Evolutionary conservation across 2,329 filamentous ascomycete genomes (phyloP).

Genomic region (Dactylellina haptotyla): DNA sequence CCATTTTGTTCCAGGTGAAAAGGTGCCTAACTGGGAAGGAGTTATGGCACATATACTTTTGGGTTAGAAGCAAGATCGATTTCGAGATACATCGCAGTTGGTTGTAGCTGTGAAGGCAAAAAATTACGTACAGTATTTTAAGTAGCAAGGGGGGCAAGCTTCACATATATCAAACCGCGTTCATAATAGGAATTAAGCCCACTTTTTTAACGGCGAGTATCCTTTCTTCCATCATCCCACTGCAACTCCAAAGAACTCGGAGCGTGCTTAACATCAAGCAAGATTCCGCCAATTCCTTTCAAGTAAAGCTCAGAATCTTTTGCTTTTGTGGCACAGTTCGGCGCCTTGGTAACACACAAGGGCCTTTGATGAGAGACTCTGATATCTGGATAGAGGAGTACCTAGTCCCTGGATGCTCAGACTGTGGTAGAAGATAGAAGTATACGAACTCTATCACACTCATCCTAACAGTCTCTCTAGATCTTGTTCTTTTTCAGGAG

Average conservation of each 20-base stretch:
- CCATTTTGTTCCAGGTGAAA: too few species aligned
- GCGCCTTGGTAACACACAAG: conserved; percentile 62
- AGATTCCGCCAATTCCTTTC: conserved; percentile 83
- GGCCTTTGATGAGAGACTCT: conserved; percentile 59
- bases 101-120: too few species aligned
- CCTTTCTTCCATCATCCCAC: neutral
- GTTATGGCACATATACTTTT: too few species aligned
- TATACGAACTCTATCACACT: conserved; percentile 98
- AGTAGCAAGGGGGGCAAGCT: too few species aligned
- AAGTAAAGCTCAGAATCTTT: conserved; percentile 79
- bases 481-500: conserved; percentile 90
- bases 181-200: too few species aligned
- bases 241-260: conserved; percentile 22
- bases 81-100: too few species aligned
- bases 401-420: conserved; percentile 57
- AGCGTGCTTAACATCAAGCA: conserved; percentile 73
- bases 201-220: too few species aligned
- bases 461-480: conserved; percentile 87
- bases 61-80: too few species aligned
- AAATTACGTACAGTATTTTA: too few species aligned
- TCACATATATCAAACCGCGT: too few species aligned
- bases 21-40: too few species aligned
- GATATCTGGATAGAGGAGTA: conserved; percentile 47
- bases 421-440: conserved; percentile 98
- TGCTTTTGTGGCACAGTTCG: conserved; percentile 84